Evolutionary conservation across 2,329 filamentous ascomycete genomes (phyloP), one percentile per base, ranked within the genome.

Genomic region (Calonectria henricotiae): DNA sequence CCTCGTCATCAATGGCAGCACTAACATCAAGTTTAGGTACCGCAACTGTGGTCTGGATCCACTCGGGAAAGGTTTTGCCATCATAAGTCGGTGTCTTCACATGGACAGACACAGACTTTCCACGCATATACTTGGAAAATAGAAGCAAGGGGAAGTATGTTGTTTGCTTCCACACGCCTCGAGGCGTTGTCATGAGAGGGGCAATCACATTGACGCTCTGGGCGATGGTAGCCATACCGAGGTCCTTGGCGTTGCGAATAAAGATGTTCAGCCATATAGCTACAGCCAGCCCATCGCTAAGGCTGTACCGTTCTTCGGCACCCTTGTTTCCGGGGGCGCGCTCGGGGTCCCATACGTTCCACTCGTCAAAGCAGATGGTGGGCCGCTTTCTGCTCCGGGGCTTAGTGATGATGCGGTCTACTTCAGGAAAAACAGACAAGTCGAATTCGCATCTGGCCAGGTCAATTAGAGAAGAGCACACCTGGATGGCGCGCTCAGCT

Each of bases 281-380:
- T 0, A 94, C 92, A 8, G 92, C 92, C 20, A 94, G 85, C 1
- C 91, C 91, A 76, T 94, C 92, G 0, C 90, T 93, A 2, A 94
- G 86, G 0, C 90, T 94, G 82, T 94, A 93, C 74, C 80, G 83
- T 79, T 94, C 92, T 82, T 94, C 92, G 7, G 90, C 92, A n/a
- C 92, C 92, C 69, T 87, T 80, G 75, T 92, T 89, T 23, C 93
- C 92, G 0, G 91, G 91, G 0, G 92, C 92, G 13, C 92, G 88
- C 70, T 86, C 85, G 0, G 92, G 91, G 74, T 94, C 91, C 92
- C 92, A 95, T 12, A 94, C 92, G 79, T 94, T 95, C 92, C 93
- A 94, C 81, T 94, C 92, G 79, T 94, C 93, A 79, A 94, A 94
- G 84, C 92, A 94, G 79, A 95, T 93, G 37, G 86, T 91, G 35